phyloP scores from a whole-genome alignment of 768 basidiomycete genomes.

The Rhizopogon salebrosus region DNA sequence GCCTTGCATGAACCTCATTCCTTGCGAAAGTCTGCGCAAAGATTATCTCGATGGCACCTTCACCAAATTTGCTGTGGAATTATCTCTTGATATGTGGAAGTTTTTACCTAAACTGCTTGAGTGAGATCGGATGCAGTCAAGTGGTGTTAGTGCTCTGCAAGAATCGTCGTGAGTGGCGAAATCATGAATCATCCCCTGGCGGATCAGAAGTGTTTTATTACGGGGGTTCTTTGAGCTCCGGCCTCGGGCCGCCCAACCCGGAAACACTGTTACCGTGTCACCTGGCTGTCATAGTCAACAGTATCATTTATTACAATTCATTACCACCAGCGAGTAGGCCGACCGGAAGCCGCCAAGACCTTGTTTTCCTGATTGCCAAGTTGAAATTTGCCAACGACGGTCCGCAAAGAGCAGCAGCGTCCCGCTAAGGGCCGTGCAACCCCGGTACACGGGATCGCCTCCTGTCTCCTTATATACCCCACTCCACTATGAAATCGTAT shows the following conservation, averaged over 20 bases:
- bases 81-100: background rate
- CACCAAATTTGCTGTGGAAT: background rate
- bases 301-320: background rate
- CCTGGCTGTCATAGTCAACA: background rate
- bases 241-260: too few relatives aligned
- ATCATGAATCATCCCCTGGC: too few relatives aligned
- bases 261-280: background rate
- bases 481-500: background rate
- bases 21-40: background rate
- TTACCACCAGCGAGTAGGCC: background rate
- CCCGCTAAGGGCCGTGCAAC: background rate
- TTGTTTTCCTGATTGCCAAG: background rate
- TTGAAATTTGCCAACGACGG: conserved; percentile 1
- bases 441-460: background rate
- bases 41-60: background rate
- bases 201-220: too few relatives aligned
- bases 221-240: too few relatives aligned
- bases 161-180: background rate
- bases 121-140: background rate
- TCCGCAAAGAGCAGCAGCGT: background rate
- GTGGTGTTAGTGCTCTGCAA: background rate
- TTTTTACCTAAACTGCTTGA: background rate
- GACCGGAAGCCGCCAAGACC: too few relatives aligned
- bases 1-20: background rate
- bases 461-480: conserved; percentile 13